These are phyloP conservation scores for Elsinoe necatrix DNA, from an alignment of 2,329 filamentous ascomycete species.

Conservation along the genomic window DNA sequence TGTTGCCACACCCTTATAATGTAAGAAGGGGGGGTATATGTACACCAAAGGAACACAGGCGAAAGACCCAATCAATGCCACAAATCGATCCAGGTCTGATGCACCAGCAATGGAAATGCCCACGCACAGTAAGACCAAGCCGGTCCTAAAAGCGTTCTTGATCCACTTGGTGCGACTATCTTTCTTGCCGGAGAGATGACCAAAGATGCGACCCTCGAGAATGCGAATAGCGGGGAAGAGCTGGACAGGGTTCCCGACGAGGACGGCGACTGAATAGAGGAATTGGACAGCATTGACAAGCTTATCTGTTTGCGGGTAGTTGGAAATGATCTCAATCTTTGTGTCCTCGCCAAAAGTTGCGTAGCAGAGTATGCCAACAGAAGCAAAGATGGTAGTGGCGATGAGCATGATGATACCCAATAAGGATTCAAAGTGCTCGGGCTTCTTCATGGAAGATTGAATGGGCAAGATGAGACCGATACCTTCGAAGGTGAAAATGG, in stretches of 20 bases:
- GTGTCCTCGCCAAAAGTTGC: slow-evolving; percentile 62
- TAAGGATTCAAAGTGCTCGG: slow-evolving; percentile 57
- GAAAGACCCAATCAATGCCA: slow-evolving; percentile 63
- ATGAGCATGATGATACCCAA: slow-evolving; percentile 63
- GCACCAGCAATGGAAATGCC: slow-evolving; percentile 56
- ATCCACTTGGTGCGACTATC: slow-evolving; percentile 61
- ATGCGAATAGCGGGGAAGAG: slow-evolving; percentile 67
- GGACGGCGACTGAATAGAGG: slow-evolving; percentile 62
- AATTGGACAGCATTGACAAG: slow-evolving; percentile 72
- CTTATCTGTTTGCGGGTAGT: slow-evolving; percentile 60
- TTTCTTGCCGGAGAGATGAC: slow-evolving; percentile 58
- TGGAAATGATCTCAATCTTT: slow-evolving; percentile 66
- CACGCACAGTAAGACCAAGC: slow-evolving; percentile 51
- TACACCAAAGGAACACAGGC: slow-evolving; percentile 70
- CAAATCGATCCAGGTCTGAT: slow-evolving; percentile 64
- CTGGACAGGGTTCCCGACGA: slow-evolving; percentile 67
- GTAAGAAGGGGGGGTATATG: slow-evolving; percentile 64
- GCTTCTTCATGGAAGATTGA: slow-evolving; percentile 64
- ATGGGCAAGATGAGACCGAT: slow-evolving; percentile 71
- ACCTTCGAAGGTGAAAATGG: slow-evolving; percentile 72
- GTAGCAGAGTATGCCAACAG: slow-evolving; percentile 64
- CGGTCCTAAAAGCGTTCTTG: slow-evolving; percentile 59
- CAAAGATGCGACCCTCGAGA: slow-evolving; percentile 59
- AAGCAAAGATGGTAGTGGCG: slow-evolving; percentile 65
- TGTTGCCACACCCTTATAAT: slow-evolving; percentile 58